Percentiles rank a stretch among this genome's conserved stretches.
Evolutionary conservation across 106 monocot species (phyloP).

Genomic region (Hemerocallis citrina): DNA sequence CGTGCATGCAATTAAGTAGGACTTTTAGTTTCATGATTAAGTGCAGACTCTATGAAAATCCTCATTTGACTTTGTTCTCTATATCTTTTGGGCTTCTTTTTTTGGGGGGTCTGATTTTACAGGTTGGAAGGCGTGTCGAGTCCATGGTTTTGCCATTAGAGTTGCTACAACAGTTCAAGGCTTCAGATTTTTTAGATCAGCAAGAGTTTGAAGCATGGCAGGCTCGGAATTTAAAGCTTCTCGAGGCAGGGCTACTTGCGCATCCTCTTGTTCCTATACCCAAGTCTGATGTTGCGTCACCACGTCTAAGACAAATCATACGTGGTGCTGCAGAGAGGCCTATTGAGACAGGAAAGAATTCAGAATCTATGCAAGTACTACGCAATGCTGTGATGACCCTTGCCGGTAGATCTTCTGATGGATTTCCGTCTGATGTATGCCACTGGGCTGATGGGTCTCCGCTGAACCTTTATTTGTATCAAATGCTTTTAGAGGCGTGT

Average conservation of each 20-base stretch:
- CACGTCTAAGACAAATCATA: slow-evolving; percentile 61
- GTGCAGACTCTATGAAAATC: background rate
- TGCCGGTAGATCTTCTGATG: slow-evolving; percentile 62
- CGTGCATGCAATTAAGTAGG: background rate
- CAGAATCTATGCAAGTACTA: slow-evolving; percentile 88
- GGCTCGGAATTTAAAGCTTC: slow-evolving; percentile 65
- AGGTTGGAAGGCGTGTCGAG: slow-evolving; percentile 87
- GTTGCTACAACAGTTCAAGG: slow-evolving; percentile 89
- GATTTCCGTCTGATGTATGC: slow-evolving; percentile 46
- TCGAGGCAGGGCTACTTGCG: slow-evolving; percentile 79
- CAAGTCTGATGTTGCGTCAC: slow-evolving; percentile 54
- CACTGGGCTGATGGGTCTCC: slow-evolving; percentile 98
- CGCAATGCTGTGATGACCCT: slow-evolving; percentile 73
- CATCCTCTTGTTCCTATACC: slow-evolving; percentile 57
- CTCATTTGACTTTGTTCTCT: background rate
- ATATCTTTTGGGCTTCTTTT: background rate
- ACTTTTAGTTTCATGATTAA: background rate
- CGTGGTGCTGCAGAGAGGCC: slow-evolving; percentile 62
- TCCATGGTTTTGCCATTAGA: slow-evolving; percentile 75
- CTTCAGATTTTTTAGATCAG: slow-evolving; percentile 78
- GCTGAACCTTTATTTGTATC: slow-evolving; percentile 79
- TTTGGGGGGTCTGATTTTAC: slow-evolving; percentile 7
- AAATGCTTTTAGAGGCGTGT: slow-evolving; percentile 71
- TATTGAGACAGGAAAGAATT: slow-evolving; percentile 84
- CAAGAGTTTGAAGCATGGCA: slow-evolving; percentile 75